These are phyloP conservation scores for Aspergillus brasiliensis DNA, from an alignment of 2,329 filamentous ascomycete species.

Conservation along the genomic window DNA sequence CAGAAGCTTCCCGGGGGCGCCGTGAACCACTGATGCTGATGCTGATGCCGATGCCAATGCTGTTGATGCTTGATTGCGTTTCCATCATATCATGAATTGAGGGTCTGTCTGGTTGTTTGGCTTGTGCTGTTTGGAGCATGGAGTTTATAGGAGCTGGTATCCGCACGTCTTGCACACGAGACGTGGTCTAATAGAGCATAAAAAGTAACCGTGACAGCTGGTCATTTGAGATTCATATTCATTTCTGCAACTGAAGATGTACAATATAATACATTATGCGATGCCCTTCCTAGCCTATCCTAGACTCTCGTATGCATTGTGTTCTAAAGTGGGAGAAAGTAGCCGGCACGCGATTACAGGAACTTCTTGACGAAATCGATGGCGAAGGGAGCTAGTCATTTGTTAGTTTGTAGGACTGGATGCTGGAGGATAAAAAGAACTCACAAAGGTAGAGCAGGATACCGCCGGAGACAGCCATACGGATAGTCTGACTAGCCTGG, in stretches of 20 bases:
- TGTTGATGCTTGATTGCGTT: too few relatives aligned
- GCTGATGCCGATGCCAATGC: not conserved
- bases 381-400: constrained; percentile 50
- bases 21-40: constrained; percentile 17
- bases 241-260: not conserved
- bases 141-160: constrained; percentile 10
- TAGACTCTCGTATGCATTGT: too few relatives aligned
- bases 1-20: constrained; percentile 40
- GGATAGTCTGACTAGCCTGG: constrained; percentile 56
- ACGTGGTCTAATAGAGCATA: constrained; percentile 2
- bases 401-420: not conserved
- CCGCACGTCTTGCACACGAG: not conserved
- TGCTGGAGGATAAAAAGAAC: constrained; percentile 24
- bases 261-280: constrained; percentile 4
- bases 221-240: not conserved
- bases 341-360: constrained; percentile 36
- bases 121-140: not conserved
- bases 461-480: constrained; percentile 56
- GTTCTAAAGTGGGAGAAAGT: too few relatives aligned
- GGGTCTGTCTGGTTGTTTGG: not conserved
- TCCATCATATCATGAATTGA: too few relatives aligned
- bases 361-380: constrained; percentile 52
- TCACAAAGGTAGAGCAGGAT: constrained; percentile 64
- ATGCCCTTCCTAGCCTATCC: not conserved
- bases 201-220: constrained; percentile 1